Base-by-base conservation (phyloP, 2,329 filamentous ascomycete species). In the Cladophialophora exuberans region DNA sequence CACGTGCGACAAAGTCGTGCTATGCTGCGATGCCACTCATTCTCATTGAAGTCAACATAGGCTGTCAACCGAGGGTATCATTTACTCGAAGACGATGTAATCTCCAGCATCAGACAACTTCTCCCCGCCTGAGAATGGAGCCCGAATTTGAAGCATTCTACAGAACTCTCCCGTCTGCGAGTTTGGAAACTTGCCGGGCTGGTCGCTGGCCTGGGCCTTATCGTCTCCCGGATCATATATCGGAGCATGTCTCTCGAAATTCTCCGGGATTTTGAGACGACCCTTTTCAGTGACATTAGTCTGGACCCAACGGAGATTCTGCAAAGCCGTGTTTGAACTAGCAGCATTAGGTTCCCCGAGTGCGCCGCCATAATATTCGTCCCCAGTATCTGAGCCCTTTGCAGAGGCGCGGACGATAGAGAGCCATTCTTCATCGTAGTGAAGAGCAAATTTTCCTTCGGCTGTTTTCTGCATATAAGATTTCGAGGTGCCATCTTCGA, bases 351-450 rank as follows among this genome's bases (percentile, higher is more conserved):
- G 75, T 66, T 95, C 79, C 1, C 74, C 69, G 0, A 87, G 79
- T 0, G 81, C 71, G 30, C 72, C 70, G 1, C 80, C 79, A 6
- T 73, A 67, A 4, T 76, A 77, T 60, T 87, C 78, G 55, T 87
- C 86, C 41, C 89, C 88, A 30, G 92, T 74, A 1, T 75, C 72
- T 2, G 94, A 77, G 33, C 83, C 79, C 2, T 76, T 65, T 35
- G 88, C 83, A 67, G 97, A 94, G 6, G 85, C 87, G 36, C 93
- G 88, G 10, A 86, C 91, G 60, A 99, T 97, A 38, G 94, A 88
- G 6, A 99, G 84, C 93, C 93, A 99, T 73, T 99, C 94, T 10
- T 86, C 84, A 70, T 99, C 94, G 69, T 99, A 97, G 43, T 85
- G 76, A 0, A 97, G 78, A 6, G 75, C 77, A 62, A 84, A 31